Conservation (phyloP, 129 eudicot genomes). For the Saussurea involucrata region DNA sequence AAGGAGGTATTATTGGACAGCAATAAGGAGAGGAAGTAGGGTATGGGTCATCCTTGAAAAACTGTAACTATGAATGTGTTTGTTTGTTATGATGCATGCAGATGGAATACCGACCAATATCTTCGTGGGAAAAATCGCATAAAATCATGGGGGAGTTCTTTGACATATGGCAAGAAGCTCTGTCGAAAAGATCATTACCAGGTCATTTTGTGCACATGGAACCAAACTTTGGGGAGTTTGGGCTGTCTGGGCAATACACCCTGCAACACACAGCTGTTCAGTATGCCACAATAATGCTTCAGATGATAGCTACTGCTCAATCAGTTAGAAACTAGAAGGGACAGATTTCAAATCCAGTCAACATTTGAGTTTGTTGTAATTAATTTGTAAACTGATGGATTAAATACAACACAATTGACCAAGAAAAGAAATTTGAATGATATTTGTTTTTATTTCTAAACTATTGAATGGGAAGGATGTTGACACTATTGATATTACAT, state of each 20-base stretch:
- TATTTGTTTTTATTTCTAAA: background rate
- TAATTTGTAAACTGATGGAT: background rate
- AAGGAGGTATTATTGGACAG: background rate
- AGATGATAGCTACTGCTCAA: constrained; percentile 75
- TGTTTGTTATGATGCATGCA: constrained; percentile 26
- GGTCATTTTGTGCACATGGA: constrained; percentile 88
- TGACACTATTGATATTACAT: background rate
- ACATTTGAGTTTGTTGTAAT: background rate
- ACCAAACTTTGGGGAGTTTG: constrained; percentile 73
- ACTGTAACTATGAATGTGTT: background rate
- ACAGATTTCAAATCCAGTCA: background rate
- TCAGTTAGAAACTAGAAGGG: constrained; percentile 56
- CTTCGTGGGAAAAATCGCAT: constrained; percentile 81
- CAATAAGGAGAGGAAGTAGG: background rate
- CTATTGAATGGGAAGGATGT: background rate
- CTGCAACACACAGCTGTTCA: constrained; percentile 85
- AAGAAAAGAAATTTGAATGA: background rate
- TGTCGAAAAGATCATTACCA: constrained; percentile 71
- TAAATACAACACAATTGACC: background rate
- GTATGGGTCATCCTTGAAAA: background rate
- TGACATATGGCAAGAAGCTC: constrained; percentile 74
- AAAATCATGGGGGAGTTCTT: constrained; percentile 77
- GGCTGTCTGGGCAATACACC: constrained; percentile 68
- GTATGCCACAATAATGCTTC: constrained; percentile 78
- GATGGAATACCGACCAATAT: constrained; percentile 89